Evolutionary conservation across 805 yeast genomes (phyloP).

Genomic region (Vanderwaltozyma yarrowii): DNA sequence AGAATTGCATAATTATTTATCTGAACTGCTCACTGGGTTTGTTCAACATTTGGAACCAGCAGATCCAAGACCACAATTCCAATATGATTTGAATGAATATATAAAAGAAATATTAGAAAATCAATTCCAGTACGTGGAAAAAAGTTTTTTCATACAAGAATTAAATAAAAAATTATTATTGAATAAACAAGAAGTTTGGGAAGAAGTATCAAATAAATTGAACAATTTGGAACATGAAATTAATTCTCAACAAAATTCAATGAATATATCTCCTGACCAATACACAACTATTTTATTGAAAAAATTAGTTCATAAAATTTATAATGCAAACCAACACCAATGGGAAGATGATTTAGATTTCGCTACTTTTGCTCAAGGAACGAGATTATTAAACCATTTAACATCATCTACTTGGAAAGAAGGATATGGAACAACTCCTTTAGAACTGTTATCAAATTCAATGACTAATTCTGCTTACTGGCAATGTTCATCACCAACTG

Average conservation of each 20-base stretch:
- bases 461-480: constrained; percentile 24
- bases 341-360: constrained; percentile 30
- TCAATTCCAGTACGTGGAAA: constrained; percentile 25
- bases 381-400: constrained; percentile 29
- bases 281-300: constrained; percentile 18
- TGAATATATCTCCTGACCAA: background rate
- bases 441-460: constrained; percentile 18
- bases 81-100: constrained; percentile 21
- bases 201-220: constrained; percentile 14
- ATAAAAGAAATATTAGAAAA: constrained; percentile 25
- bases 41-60: constrained; percentile 3
- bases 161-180: constrained; percentile 18
- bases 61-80: constrained; percentile 2
- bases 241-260: background rate
- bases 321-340: constrained; percentile 25
- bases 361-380: constrained; percentile 29
- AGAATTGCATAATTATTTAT: constrained; percentile 20
- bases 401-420: constrained; percentile 26
- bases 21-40: constrained; percentile 10
- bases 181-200: constrained; percentile 20
- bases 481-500: constrained; percentile 22
- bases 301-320: constrained; percentile 22
- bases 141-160: constrained; percentile 19
- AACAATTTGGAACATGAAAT: constrained; percentile 1
- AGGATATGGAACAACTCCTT: constrained; percentile 21